phyloP scores from a whole-genome alignment of 176 grass and related monocot species.

The Sorghum bicolor region Sorghum_bicolor_NCBIv3 NC_012873.2:60717001-60717500 shows the following conservation, averaged over 20 bases:
- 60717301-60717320: neutral
- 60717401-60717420: slow-evolving; percentile 76
- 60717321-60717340: slow-evolving; percentile 53
- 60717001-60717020: neutral
- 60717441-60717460: slow-evolving; percentile 63
- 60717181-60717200: slow-evolving; percentile 9
- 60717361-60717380: slow-evolving; percentile 82
- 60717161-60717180: neutral
- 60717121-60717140: neutral
- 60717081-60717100: neutral
- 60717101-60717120: neutral
- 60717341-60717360: slow-evolving; percentile 77
- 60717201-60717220: neutral
- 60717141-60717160: neutral
- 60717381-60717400: slow-evolving; percentile 77
- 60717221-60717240: neutral
- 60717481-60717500: slow-evolving; percentile 83
- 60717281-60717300: neutral
- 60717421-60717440: slow-evolving; percentile 48
- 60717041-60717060: slow-evolving; percentile 3
- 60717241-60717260: neutral
- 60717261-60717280: neutral
- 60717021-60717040: neutral
- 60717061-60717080: neutral
- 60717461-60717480: slow-evolving; percentile 67